A percentile compares a stretch with the other conserved stretches of the same genome.
phyloP scores from a whole-genome alignment of 164 flowering plant species.

The Tetracentron sinense region DNA sequence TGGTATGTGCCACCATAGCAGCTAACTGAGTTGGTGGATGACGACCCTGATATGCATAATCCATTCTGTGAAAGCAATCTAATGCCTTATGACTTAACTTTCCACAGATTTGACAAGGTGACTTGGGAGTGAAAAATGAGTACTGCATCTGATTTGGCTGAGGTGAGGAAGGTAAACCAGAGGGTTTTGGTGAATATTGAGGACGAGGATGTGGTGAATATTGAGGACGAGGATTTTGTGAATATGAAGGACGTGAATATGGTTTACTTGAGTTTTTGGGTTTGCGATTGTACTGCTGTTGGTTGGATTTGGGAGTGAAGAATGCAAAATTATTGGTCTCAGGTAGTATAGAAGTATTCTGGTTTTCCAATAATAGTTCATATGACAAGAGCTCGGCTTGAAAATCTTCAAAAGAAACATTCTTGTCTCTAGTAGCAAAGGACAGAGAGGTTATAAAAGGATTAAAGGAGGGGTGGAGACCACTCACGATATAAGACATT shows the following conservation, averaged over 20 bases:
- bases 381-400: background rate
- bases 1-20: background rate
- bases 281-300: too few relatives aligned
- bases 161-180: too few relatives aligned
- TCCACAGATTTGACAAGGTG: background rate
- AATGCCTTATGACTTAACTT: background rate
- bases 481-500: background rate
- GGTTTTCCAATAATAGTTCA: background rate
- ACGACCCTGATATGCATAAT: background rate
- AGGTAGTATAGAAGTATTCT: background rate
- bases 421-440: background rate
- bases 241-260: too few relatives aligned
- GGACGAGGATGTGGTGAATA: too few relatives aligned
- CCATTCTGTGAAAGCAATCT: slow-evolving; percentile 1
- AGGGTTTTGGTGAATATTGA: too few relatives aligned
- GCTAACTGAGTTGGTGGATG: background rate
- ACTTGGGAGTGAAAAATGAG: too few relatives aligned
- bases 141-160: too few relatives aligned
- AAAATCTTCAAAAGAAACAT: background rate
- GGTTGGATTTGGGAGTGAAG: too few relatives aligned
- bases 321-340: too few relatives aligned
- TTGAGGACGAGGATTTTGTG: too few relatives aligned
- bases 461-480: background rate
- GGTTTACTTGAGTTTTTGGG: too few relatives aligned
- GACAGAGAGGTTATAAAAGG: background rate